Conservation (phyloP, 257 asterid genomes). For the Echium plantagineum region DNA sequence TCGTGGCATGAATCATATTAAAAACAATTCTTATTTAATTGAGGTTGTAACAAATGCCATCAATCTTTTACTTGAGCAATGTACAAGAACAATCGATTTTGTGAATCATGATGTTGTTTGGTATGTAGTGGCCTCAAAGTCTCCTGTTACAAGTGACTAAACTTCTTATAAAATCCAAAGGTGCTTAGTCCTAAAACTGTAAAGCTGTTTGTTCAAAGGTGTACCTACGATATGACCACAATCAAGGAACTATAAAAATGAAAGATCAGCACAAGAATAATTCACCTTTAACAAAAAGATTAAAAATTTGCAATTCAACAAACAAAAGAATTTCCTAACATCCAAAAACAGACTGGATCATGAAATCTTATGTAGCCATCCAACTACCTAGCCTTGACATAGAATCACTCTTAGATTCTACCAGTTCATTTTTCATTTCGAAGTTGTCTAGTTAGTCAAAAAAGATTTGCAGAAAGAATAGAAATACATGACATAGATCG, state of each 20-base stretch:
- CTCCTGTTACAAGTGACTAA: background rate
- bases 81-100: background rate
- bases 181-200: background rate
- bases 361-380: background rate
- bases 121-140: background rate
- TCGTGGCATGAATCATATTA: too few species aligned
- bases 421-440: background rate
- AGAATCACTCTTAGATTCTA: background rate
- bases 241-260: too few species aligned
- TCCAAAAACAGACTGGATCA: too few species aligned
- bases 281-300: too few species aligned
- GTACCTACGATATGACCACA: too few species aligned
- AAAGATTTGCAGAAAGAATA: too few species aligned
- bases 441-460: background rate
- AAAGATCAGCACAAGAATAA: too few species aligned
- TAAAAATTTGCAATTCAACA: too few species aligned
- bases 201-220: too few species aligned
- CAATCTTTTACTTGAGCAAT: background rate
- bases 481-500: background rate
- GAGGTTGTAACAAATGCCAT: too few species aligned
- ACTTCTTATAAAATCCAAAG: background rate
- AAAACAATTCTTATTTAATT: too few species aligned
- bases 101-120: background rate
- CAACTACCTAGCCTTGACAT: background rate
- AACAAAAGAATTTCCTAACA: too few species aligned